phyloP scores from a whole-genome alignment of 257 asterid genomes.

The Solanum megistacrolobum region DNA sequence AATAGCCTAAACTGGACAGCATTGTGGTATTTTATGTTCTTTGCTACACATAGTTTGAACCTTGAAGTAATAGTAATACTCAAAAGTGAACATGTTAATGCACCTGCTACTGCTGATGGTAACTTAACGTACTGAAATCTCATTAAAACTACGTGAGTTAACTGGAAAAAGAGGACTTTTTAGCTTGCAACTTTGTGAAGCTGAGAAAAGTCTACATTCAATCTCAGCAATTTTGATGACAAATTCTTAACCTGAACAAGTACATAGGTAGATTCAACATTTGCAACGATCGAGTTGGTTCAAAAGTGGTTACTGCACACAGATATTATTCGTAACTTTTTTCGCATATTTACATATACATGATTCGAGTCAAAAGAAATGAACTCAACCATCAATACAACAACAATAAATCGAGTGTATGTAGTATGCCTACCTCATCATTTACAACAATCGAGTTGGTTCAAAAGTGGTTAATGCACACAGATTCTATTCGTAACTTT shows the following conservation, averaged over 20 bases:
- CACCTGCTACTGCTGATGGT: background rate
- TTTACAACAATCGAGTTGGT: background rate
- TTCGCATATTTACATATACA: background rate
- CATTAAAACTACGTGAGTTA: background rate
- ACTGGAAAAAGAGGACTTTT: background rate
- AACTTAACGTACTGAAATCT: background rate
- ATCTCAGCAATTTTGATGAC: background rate
- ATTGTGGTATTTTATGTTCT: background rate
- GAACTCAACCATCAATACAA: background rate
- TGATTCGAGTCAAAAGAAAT: background rate
- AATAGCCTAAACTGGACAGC: background rate
- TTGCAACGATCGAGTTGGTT: background rate
- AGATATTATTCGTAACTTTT: background rate
- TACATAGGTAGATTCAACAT: background rate
- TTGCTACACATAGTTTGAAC: background rate
- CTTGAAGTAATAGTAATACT: background rate
- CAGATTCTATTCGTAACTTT: background rate
- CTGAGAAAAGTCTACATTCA: background rate
- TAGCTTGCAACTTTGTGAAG: background rate
- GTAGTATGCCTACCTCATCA: background rate
- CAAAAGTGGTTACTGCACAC: background rate
- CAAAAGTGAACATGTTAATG: background rate
- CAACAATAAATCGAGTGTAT: background rate
- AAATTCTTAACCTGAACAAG: background rate
- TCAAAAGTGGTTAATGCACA: background rate